phyloP scores from a whole-genome alignment of 2,329 filamentous ascomycete genomes.

The Exophiala oligosperma region DNA sequence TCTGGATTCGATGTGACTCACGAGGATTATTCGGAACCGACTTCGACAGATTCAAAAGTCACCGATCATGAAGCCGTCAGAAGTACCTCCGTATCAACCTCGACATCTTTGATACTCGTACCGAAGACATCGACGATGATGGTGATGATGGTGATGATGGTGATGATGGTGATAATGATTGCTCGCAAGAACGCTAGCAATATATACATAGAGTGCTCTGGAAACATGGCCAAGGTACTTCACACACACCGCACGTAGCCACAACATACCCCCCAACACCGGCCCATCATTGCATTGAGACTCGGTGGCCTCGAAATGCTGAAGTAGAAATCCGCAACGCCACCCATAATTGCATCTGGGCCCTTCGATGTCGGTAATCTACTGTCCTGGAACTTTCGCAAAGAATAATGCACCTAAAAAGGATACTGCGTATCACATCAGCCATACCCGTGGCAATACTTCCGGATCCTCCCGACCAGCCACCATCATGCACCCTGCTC shows the following conservation, averaged over 20 bases:
- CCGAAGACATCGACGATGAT: not conserved
- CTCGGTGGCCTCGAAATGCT: not conserved
- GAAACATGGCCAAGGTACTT: not conserved
- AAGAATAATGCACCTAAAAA: not conserved
- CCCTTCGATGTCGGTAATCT: not conserved
- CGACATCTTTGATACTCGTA: no score
- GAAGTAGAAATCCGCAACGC: not conserved
- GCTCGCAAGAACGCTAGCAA: not conserved
- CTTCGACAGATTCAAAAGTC: no score
- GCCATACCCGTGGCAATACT: not conserved
- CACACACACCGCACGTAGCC: not conserved
- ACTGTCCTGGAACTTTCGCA: not conserved
- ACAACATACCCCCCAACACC: not conserved
- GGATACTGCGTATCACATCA: not conserved
- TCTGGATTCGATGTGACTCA: not conserved
- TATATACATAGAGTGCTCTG: not conserved
- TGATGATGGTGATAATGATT: not conserved
- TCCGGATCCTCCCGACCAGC: not conserved
- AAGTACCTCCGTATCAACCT: no score
- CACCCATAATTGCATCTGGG: not conserved
- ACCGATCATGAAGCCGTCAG: no score
- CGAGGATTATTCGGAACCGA: not conserved
- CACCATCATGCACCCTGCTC: constrained; percentile 2
- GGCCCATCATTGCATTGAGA: not conserved
- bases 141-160: not conserved